Evolutionary conservation across 2,329 filamentous ascomycete genomes (phyloP), one percentile per base, ranked within the genome.

Genomic region (Colletotrichum shisoi): DNA sequence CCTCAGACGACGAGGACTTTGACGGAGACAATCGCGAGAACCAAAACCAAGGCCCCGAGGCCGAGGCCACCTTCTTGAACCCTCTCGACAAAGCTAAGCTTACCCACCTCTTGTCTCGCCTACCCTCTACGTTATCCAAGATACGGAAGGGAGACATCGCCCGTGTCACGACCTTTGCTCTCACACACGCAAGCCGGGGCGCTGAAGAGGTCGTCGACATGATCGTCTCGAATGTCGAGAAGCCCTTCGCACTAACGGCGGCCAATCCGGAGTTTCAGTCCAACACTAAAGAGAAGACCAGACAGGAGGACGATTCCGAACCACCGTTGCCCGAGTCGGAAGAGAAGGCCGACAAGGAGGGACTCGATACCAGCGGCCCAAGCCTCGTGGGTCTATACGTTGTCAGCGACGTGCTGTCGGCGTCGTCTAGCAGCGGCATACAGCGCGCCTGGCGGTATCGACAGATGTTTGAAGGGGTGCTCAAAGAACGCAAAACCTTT

Each of bases 191-290:
- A 1, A 92, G 90, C 45, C 85, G 88, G 21, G 95, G 94, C 17
- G 91, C 92, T 13, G 91, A 96, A 70, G 95, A 98, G 79, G 90
- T 97, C 42, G 93, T 96, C n/a, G 87, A 94, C 57, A 87, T 96
- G 79, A 89, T 98, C 44, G 86, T 96, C 0, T 84, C 88, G 1
- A 98, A 99, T 73, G 84, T 98, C 40, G 84, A 91, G 67, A 87
- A 85, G 58, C 95, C 95, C 0, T 87, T 96, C 65, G 85, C 89
- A 6, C 87, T 90, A 71, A 92, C 89, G 1, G 85, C 85, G 7
- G 91, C 91, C 27, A 94, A 92, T 76, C 11, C 71, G 9, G 68
- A 62, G n/a, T 60, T 49, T 48, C 62, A 56, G 27, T 48, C 42
- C 12, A 57, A 44, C 19, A 52, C 11, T 56, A 66, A 62, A 52